Evolutionary conservation across 192 early-diverging fungal species (phyloP), one percentile per base, ranked within the genome.

Genomic region (Coemansia javaensis): DNA sequence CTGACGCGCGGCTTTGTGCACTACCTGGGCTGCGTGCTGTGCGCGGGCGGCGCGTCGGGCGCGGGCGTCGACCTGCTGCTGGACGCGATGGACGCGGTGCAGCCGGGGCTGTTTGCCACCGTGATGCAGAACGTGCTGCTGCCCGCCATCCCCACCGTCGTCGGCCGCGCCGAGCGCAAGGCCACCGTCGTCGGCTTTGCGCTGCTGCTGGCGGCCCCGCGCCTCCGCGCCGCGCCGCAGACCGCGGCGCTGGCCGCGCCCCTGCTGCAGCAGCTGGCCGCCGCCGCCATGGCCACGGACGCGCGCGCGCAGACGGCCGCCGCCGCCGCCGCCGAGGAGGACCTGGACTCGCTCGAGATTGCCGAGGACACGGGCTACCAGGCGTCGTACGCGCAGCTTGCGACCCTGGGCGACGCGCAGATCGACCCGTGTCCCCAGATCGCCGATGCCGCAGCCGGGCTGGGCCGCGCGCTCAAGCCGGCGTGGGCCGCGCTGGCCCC

Each of bases 281-380:
- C 32, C 1, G 59, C 55, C 6, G 16, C 32, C 1, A 48, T 77
- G 64, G 32, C 63, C 49, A 70, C 63, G 63, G 69, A 77, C 30
- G 53, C 63, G 5, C 37, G 33, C 2, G 59, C 68, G 24, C 62
- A 63, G 41, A 58, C 50, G 5, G 74, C 67, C 0, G 20, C 53
- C 22, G 52, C 53, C 14, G 56, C 45, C 13, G 80, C 77, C 12
- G 73, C 82, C 17, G 75, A 79, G 31, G 82, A 82, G 59, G 79
- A 80, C 21, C 65, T 86, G 23, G 77, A 82, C 43, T 72, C 78
- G 27, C 66, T 84, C 2, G 91, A 94, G 63, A 74, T 91, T n/a
- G n/a, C n/a, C 34, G 90, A 92, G 43, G 86, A 88, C 7, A 75
- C 80, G 1, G 89, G 90, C 12, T 91, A 91, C 53, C 88, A 92